Base-by-base conservation (phyloP, 1,139 yeast species). In the Geotrichum aggregatum region DNA sequence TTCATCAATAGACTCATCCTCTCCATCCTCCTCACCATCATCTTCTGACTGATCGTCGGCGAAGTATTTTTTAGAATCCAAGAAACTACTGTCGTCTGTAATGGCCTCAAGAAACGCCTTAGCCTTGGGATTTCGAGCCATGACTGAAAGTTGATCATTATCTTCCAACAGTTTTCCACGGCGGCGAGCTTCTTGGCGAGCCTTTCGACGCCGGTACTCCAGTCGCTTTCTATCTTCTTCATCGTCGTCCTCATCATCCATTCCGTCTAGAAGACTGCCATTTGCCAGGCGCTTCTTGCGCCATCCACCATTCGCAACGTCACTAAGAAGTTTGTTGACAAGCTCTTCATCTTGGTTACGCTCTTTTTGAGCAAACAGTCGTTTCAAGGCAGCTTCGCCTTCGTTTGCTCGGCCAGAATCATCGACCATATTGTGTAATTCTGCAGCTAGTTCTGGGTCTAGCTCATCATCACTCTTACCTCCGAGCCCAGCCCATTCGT, bases 401-500 rank as follows among this genome's bases (percentile, higher is more conserved):
- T 82, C 72, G 50, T 78, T 78, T 45, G 82, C 75, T 47, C 77
- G 73, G 4, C 46, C 47, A 14, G 44, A 36, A 70, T 87, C 91
- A 67, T 89, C 96, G 54, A 89, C 82, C 83, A 88, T 82, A 55
- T 73, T 78, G 66, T 85, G 95, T 64, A 88, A 84, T 31, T 73
- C 68, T 44, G 70, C 74, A 19, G 58, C 75, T 26, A 52, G 57
- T 57, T 83, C 88, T 3, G 82, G 78, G 3, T 69, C 63, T 14
- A 57, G 60, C 11, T 62, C 69, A 56, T 88, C 96, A 4, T 83
- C 87, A 61, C 87, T 94, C 10, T 67, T 75, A 55, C 96, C 96
- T 52, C 96, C 97, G 52, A 87, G 66, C 1, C 96, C 96, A 47
- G 82, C 83, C 91, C 95, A 91, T 71, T 91, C 97, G 72, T 91